Evolutionary conservation across 352 stramenopile species (phyloP).

Genomic region (Halophytophthora batemanensis): DNA sequence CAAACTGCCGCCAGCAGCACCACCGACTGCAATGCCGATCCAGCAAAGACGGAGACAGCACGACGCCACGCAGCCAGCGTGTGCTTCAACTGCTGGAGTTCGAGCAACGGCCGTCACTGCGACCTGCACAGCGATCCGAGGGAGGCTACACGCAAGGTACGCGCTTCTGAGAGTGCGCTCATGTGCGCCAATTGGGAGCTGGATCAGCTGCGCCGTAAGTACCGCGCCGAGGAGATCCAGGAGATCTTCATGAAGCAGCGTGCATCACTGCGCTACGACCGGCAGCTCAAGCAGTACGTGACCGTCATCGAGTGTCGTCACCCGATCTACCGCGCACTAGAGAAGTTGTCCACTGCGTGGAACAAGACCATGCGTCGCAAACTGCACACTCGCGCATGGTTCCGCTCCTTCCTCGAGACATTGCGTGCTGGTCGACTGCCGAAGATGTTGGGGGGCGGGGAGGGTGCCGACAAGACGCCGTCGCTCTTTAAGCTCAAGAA

Average conservation of each 20-base stretch:
- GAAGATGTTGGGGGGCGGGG: conserved; percentile 13
- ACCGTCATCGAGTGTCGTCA: conserved; percentile 88
- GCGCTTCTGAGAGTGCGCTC: conserved; percentile 66
- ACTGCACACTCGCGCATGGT: conserved; percentile 84
- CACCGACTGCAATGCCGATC: conserved; percentile 1
- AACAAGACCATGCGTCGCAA: conserved; percentile 89
- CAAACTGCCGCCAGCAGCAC: conserved; percentile 11
- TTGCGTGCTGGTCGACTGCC: conserved; percentile 61
- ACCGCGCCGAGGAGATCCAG: conserved; percentile 90
- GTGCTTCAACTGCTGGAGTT: conserved; percentile 95
- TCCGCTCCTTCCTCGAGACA: conserved; percentile 88
- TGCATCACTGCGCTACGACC: conserved; percentile 86
- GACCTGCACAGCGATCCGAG: conserved; percentile 55
- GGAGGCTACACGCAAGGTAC: conserved; percentile 42
- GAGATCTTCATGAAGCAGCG: conserved; percentile 90
- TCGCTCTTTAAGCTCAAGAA: conserved; percentile 83
- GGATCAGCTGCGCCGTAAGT: conserved; percentile 81
- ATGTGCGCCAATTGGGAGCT: conserved; percentile 93
- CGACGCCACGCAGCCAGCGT: conserved; percentile 23
- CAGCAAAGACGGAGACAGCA: conserved; percentile 11
- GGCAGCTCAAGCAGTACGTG: conserved; percentile 83
- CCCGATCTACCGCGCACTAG: conserved; percentile 86
- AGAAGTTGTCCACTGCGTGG: conserved; percentile 47
- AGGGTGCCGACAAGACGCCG: conserved; percentile 27
- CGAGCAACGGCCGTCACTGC: conserved; percentile 80